phyloP scores from a whole-genome alignment of 2,329 filamentous ascomycete species.

The Nigrospora oryzae region DNA sequence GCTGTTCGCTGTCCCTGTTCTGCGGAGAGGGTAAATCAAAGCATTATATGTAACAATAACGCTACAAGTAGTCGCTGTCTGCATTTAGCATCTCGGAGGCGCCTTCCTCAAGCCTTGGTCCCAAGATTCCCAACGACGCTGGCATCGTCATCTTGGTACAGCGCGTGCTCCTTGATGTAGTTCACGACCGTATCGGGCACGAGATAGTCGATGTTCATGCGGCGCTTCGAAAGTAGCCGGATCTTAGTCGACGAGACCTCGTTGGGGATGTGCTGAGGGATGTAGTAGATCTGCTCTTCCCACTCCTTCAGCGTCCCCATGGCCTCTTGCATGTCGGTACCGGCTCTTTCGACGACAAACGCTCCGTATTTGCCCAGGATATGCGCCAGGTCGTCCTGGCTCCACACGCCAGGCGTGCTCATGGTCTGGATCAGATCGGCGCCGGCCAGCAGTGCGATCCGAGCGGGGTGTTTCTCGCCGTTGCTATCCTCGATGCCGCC shows the following conservation, averaged over 20 bases:
- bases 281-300: constrained; percentile 80
- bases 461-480: constrained; percentile 57
- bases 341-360: constrained; percentile 76
- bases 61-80: too few species aligned
- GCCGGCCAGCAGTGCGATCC: constrained; percentile 75
- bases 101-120: constrained; percentile 11
- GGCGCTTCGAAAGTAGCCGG: constrained; percentile 66
- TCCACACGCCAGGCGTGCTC: constrained; percentile 72
- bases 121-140: constrained; percentile 11
- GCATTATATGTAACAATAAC: too few species aligned
- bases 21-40: too few species aligned
- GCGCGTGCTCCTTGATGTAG: constrained; percentile 60
- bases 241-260: constrained; percentile 80
- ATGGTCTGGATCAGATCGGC: constrained; percentile 68
- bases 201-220: constrained; percentile 74
- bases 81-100: too few species aligned
- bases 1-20: too few species aligned
- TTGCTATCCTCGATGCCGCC: constrained; percentile 64
- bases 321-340: constrained; percentile 83
- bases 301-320: constrained; percentile 73
- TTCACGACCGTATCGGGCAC: constrained; percentile 68
- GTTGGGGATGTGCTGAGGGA: constrained; percentile 81
- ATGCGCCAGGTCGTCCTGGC: constrained; percentile 73
- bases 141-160: constrained; percentile 38
- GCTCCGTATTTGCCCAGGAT: constrained; percentile 78